Evolutionary conservation across 2,329 filamentous ascomycete species (phyloP), one percentile per base, ranked within the genome.

Genomic region (Colletotrichum melonis): DNA sequence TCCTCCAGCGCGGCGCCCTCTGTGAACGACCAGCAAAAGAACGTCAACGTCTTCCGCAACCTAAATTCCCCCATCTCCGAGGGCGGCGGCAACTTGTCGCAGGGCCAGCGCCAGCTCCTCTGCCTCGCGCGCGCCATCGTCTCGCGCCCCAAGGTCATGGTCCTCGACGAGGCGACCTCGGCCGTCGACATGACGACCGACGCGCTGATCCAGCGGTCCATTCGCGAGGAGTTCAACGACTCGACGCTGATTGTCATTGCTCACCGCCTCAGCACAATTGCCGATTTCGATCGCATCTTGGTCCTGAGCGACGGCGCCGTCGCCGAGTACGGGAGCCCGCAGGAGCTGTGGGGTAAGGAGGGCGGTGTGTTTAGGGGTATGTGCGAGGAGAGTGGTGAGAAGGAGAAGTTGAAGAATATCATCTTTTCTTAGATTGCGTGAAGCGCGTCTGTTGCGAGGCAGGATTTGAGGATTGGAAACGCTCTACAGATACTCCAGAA

Each of bases 111-210:
- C 3, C 93, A 95, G 81, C 90, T 95, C 0, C 88, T 95, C 49
- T 94, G 92, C 78, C 89, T 94, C 4, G 93, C 93, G 1, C 91
- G 91, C 63, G 93, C 91, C 63, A 94, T 95, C 76, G 90, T 94
- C 28, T 88, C 90, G 0, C 88, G 91, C 0, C 93, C 93, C 3
- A 92, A 93, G 79, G 91, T 96, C 77, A 93, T 96, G 89, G 90
- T 95, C 1, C 88, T 95, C 1, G 93, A 96, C 79, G 93, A 95
- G 83, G 93, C 94, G 0, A 96, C 94, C 0, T 92, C 90, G 3
- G 93, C 93, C 0, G 93, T 95, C 2, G 93, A 95, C 80, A 94
- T 94, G 91, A 86, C 88, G 54, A 95, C 93, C 0, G 93, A 95
- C 79, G 84, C 88, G 1, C 87, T 94, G 30, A 95, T 95, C 77